phyloP scores from a whole-genome alignment of 345 rosid genomes.

The Zanthoxylum bungeanum region DNA sequence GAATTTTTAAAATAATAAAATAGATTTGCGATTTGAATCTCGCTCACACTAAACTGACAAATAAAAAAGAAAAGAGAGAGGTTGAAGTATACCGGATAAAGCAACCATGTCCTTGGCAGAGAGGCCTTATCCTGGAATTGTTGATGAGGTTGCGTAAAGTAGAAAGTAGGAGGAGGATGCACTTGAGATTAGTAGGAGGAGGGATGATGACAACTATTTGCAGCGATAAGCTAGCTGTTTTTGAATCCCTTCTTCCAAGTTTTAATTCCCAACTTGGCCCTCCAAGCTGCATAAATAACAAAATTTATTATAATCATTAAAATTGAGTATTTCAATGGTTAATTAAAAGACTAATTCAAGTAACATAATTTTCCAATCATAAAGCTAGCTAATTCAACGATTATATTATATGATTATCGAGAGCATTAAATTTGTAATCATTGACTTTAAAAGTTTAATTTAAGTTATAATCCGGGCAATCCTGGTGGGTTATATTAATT shows the following conservation, averaged over 20 bases:
- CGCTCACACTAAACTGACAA: neutral
- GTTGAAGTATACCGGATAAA: constrained; percentile 48
- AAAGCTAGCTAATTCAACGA: too few relatives aligned
- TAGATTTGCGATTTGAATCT: neutral
- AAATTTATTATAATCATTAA: neutral
- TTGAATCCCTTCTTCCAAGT: constrained; percentile 80
- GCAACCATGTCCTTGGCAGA: constrained; percentile 80
- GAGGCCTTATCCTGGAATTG: constrained; percentile 54
- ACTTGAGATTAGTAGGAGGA: constrained; percentile 44
- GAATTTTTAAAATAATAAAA: too few relatives aligned
- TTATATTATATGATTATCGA: too few relatives aligned
- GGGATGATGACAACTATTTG: constrained; percentile 66
- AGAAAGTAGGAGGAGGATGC: too few relatives aligned
- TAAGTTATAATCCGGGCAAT: too few relatives aligned
- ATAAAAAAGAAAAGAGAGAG: too few relatives aligned
- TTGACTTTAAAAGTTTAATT: too few relatives aligned
- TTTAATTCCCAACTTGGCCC: constrained; percentile 70
- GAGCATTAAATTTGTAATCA: too few relatives aligned
- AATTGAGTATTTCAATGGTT: too few relatives aligned
- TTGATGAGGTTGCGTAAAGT: constrained; percentile 51
- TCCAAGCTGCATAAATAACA: constrained; percentile 41
- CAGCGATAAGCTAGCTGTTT: constrained; percentile 49
- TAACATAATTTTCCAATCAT: too few relatives aligned
- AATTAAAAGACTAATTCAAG: too few relatives aligned
- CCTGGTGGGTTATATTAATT: too few relatives aligned